phyloP scores from a whole-genome alignment of 257 asterid genomes.

The Haberlea rhodopensis region DNA sequence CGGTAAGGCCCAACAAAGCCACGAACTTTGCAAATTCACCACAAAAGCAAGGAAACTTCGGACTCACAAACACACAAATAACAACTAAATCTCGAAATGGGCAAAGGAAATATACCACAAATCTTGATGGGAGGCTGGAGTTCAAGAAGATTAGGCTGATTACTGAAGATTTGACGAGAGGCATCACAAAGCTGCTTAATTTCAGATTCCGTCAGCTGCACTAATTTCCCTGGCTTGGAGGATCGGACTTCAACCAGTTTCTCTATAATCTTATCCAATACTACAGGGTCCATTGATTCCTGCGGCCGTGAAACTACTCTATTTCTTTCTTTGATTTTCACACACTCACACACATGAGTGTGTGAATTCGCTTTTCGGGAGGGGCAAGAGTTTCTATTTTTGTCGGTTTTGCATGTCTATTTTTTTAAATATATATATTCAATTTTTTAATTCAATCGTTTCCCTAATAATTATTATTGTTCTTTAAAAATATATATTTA shows the following conservation, averaged over 20 bases:
- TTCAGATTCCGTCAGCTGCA: constrained; percentile 83
- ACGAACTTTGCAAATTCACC: background rate
- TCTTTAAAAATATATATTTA: too few relatives aligned
- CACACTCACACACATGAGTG: constrained; percentile 31
- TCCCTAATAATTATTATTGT: too few relatives aligned
- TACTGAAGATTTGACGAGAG: constrained; percentile 69
- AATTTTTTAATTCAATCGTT: too few relatives aligned
- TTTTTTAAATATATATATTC: too few relatives aligned
- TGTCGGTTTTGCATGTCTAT: too few relatives aligned
- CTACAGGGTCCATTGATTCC: constrained; percentile 60
- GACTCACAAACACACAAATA: background rate
- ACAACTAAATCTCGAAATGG: background rate
- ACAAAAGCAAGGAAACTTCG: constrained; percentile 4
- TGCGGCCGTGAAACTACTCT: constrained; percentile 15
- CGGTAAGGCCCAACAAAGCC: background rate
- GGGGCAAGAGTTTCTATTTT: constrained; percentile 7
- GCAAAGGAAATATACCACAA: constrained; percentile 53
- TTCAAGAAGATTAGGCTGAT: constrained; percentile 91
- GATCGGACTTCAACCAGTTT: constrained; percentile 79
- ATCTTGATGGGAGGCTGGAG: constrained; percentile 94
- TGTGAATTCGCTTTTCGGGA: constrained; percentile 28
- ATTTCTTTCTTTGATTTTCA: constrained; percentile 18
- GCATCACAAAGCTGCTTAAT: constrained; percentile 82
- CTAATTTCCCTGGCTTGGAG: constrained; percentile 82
- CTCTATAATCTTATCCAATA: constrained; percentile 72